Evolutionary conservation across 257 asterid genomes (phyloP).

Genomic region (Handroanthus guayacan): DNA sequence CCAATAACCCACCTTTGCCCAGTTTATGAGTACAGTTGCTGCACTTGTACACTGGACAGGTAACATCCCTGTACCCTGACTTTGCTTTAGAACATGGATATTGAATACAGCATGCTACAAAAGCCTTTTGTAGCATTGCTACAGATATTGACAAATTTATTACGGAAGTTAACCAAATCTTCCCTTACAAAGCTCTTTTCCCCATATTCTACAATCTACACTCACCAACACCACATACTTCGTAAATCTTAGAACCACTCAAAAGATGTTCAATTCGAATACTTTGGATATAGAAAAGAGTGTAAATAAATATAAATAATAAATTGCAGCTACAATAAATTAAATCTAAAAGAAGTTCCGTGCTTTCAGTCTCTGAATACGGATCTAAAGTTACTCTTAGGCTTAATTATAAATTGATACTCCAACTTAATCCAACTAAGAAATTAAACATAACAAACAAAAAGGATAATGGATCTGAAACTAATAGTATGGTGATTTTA

Average conservation of each 20-base stretch:
- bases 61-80: not conserved
- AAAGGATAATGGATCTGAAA: not conserved
- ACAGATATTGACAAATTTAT: not conserved
- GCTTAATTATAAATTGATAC: not conserved
- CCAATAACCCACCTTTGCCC: not conserved
- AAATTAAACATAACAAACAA: not conserved
- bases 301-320: not conserved
- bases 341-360: not conserved
- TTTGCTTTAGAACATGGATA: not conserved
- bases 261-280: conserved; percentile 19
- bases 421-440: not conserved
- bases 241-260: not conserved
- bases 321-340: conserved; percentile 14
- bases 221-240: not conserved
- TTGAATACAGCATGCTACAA: not conserved
- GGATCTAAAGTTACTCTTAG: not conserved
- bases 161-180: not conserved
- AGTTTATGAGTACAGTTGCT: not conserved
- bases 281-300: not conserved
- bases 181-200: not conserved
- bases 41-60: not conserved
- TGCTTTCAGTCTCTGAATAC: not conserved
- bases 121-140: conserved; percentile 1
- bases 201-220: not conserved
- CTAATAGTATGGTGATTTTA: conserved; percentile 16